Percentiles rank a stretch among this genome's conserved stretches.
These are phyloP conservation scores for Saccharomycodes ludwigii DNA, from an alignment of 805 yeast species.

Conservation along the genomic window DNA sequence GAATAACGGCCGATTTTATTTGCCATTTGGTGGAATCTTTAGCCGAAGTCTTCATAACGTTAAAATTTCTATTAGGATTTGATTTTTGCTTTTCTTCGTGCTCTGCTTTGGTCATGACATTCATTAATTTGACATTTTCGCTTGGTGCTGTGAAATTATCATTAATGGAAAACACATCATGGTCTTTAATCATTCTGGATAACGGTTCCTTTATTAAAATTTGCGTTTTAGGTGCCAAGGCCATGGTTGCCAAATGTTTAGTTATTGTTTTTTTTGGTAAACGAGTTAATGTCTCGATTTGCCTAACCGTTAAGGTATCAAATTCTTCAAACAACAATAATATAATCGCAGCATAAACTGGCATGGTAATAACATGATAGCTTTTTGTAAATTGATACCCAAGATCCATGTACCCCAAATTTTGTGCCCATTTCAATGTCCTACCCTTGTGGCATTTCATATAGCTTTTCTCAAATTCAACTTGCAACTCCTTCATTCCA, in stretches of 20 bases:
- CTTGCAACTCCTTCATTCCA: constrained; percentile 29
- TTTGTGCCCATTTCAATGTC: constrained; percentile 64
- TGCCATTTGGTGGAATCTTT: too few species aligned
- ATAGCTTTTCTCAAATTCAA: constrained; percentile 41
- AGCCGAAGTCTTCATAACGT: too few species aligned
- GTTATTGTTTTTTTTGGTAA: constrained; percentile 65
- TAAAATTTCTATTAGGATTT: too few species aligned
- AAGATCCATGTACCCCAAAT: constrained; percentile 73
- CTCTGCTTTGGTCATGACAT: constrained; percentile 38
- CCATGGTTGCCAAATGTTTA: constrained; percentile 70
- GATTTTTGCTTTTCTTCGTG: too few species aligned
- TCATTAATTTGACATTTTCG: constrained; percentile 57
- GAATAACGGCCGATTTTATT: too few species aligned
- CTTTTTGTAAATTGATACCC: constrained; percentile 54
- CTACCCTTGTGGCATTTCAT: constrained; percentile 42
- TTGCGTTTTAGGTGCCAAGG: constrained; percentile 72
- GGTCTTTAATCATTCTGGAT: constrained; percentile 53
- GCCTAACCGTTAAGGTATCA: constrained; percentile 39
- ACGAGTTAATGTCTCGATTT: constrained; percentile 51
- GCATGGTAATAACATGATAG: constrained; percentile 68
- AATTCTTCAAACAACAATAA: constrained; percentile 60
- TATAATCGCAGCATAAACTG: constrained; percentile 70
- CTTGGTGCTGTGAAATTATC: constrained; percentile 55
- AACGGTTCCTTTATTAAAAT: constrained; percentile 64
- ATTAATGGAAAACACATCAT: constrained; percentile 58